A percentile compares a stretch with the other conserved stretches of the same genome.
phyloP scores from a whole-genome alignment of 2,329 filamentous ascomycete genomes.

The Hawksworthiomyces lignivorus region DNA sequence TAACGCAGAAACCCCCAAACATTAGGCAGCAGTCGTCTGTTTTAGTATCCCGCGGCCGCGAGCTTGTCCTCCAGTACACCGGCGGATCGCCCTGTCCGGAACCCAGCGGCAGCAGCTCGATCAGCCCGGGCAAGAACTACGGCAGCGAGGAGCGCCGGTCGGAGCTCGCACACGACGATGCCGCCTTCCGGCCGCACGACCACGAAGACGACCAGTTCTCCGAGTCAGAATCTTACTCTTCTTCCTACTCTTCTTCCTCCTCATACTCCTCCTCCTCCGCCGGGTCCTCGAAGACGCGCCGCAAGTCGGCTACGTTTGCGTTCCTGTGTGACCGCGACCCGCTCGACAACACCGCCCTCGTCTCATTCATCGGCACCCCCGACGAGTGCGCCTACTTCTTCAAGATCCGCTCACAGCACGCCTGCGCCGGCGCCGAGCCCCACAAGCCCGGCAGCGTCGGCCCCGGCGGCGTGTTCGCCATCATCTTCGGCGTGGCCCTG shows the following conservation, averaged over 20 bases:
- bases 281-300: conserved; percentile 25
- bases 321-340: conserved; percentile 88
- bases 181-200: background rate
- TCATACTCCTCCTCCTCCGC: background rate
- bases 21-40: conserved; percentile 46
- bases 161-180: conserved; percentile 9
- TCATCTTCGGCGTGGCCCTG: conserved; percentile 71
- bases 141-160: conserved; percentile 21
- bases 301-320: conserved; percentile 81
- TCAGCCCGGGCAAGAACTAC: conserved; percentile 23
- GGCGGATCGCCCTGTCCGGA: conserved; percentile 67
- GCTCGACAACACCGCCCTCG: conserved; percentile 54
- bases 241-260: too few species aligned
- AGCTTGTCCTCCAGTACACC: conserved; percentile 69
- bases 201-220: conserved; percentile 23
- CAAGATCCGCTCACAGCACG: conserved; percentile 77
- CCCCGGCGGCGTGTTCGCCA: conserved; percentile 72
- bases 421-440: conserved; percentile 62
- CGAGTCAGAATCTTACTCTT: too few species aligned
- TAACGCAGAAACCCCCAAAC: background rate
- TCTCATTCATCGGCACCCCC: conserved; percentile 81
- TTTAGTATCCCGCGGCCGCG: conserved; percentile 56
- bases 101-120: conserved; percentile 23
- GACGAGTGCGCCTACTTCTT: conserved; percentile 96
- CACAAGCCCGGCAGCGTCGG: conserved; percentile 66